Evolutionary conservation across 2,329 filamentous ascomycete species (phyloP).

Genomic region (Talaromyces marneffei): DNA sequence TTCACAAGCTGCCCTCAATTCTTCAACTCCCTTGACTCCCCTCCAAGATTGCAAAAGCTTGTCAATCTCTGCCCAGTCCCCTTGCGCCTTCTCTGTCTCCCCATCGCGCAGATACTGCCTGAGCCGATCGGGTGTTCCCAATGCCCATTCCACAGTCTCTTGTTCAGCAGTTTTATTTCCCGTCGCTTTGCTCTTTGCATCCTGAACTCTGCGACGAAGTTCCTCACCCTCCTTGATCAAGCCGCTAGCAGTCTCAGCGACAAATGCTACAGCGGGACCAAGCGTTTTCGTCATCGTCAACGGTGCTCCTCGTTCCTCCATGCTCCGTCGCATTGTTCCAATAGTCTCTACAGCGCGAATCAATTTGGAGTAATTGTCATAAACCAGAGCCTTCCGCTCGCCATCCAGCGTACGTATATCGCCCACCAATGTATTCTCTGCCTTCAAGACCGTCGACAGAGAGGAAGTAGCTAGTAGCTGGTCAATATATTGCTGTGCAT

Average conservation of each 20-base stretch:
- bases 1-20: constrained; percentile 36
- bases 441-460: constrained; percentile 40
- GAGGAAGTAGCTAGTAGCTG: constrained; percentile 38
- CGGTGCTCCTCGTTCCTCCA: constrained; percentile 42
- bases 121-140: constrained; percentile 37
- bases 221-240: constrained; percentile 38
- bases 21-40: constrained; percentile 38
- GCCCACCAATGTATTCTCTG: constrained; percentile 42
- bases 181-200: constrained; percentile 19
- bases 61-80: constrained; percentile 39
- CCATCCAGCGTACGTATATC: constrained; percentile 89
- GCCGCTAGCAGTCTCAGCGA: constrained; percentile 39
- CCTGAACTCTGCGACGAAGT: constrained; percentile 25
- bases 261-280: constrained; percentile 38
- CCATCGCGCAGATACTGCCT: constrained; percentile 33
- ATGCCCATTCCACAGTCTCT: constrained; percentile 43
- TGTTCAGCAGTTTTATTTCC: constrained; percentile 28
- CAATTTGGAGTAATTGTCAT: constrained; percentile 96
- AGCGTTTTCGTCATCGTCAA: constrained; percentile 43
- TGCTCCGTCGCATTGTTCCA: constrained; percentile 55
- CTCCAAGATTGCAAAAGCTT: constrained; percentile 38
- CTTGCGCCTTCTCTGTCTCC: constrained; percentile 36
- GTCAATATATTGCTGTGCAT: constrained; percentile 55
- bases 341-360: constrained; percentile 97
- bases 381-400: constrained; percentile 93